Conservation (phyloP, 345 rosid genomes). For the Heritiera fomes region DNA sequence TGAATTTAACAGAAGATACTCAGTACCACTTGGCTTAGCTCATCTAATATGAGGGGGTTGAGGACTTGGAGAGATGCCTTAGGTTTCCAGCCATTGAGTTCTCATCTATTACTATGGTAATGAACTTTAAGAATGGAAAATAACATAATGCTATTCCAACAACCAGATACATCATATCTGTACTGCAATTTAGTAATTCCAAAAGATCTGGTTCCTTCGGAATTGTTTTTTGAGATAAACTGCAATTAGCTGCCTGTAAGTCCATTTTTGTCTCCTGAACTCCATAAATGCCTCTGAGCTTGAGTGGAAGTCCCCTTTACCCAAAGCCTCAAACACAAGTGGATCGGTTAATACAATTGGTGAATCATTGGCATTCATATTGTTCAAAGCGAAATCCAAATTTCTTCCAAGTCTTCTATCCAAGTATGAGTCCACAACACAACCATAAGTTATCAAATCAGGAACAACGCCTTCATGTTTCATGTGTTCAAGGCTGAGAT, state of each 20-base stretch:
- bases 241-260: conserved; percentile 55
- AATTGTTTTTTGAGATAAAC: conserved; percentile 62
- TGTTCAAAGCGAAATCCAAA: conserved; percentile 58
- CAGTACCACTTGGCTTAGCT: not conserved
- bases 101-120: not conserved
- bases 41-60: not conserved
- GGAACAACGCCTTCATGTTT: conserved; percentile 53
- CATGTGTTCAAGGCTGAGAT: conserved; percentile 87
- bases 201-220: conserved; percentile 71
- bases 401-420: conserved; percentile 66
- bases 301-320: conserved; percentile 81
- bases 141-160: not conserved
- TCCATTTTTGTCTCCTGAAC: conserved; percentile 53
- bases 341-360: conserved; percentile 61
- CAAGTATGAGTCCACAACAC: conserved; percentile 82
- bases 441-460: conserved; percentile 80
- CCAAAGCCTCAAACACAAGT: conserved; percentile 62
- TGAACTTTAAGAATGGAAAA: not conserved
- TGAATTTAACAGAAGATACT: not conserved
- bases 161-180: not conserved
- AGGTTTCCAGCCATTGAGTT: not conserved
- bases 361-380: conserved; percentile 54
- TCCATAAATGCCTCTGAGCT: conserved; percentile 81
- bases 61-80: not conserved
- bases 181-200: conserved; percentile 59